Percentiles rank a stretch among this genome's conserved stretches.
These are phyloP conservation scores for Aspergillus affinis DNA, from an alignment of 495 filamentous ascomycete genomes.

Conservation along the genomic window DNA sequence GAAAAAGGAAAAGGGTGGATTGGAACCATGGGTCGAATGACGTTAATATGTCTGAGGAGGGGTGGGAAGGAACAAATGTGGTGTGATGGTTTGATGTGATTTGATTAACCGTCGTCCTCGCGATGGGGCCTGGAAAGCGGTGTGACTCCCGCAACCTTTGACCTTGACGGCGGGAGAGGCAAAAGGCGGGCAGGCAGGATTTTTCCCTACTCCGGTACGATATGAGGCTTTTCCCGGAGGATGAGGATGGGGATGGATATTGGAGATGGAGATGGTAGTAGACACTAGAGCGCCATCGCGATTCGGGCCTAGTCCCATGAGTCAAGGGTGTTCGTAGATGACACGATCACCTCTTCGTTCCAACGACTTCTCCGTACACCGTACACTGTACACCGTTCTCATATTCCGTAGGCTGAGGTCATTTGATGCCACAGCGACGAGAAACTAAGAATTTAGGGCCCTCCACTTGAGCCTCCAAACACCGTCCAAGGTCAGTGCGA, in stretches of 20 bases:
- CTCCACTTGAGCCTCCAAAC: slow-evolving; percentile 28
- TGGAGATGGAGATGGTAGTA: too few species aligned
- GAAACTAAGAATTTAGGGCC: slow-evolving; percentile 10
- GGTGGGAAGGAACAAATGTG: slow-evolving; percentile 20
- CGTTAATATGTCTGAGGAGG: slow-evolving; percentile 18
- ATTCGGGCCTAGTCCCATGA: slow-evolving; percentile 1
- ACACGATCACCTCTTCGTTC: not conserved
- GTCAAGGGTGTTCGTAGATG: slow-evolving; percentile 3
- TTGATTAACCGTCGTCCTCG: not conserved
- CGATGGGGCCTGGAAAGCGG: slow-evolving; percentile 14
- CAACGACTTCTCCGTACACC: slow-evolving; percentile 10
- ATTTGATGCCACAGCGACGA: slow-evolving; percentile 17
- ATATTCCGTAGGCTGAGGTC: slow-evolving; percentile 3
- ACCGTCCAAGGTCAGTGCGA: slow-evolving; percentile 17
- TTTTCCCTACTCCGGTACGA: not conserved
- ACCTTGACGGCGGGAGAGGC: slow-evolving; percentile 12
- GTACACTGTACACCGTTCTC: too few species aligned
- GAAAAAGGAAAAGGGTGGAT: slow-evolving; percentile 12
- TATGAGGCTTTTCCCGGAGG: not conserved
- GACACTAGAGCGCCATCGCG: not conserved
- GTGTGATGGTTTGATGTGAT: slow-evolving; percentile 19
- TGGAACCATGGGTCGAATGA: slow-evolving; percentile 25
- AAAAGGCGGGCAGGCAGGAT: not conserved
- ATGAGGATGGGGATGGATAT: not conserved
- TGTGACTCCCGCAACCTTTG: slow-evolving; percentile 17